Evolutionary conservation across 345 rosid genomes (phyloP).

Genomic region (Arabidopsis arenosa): DNA sequence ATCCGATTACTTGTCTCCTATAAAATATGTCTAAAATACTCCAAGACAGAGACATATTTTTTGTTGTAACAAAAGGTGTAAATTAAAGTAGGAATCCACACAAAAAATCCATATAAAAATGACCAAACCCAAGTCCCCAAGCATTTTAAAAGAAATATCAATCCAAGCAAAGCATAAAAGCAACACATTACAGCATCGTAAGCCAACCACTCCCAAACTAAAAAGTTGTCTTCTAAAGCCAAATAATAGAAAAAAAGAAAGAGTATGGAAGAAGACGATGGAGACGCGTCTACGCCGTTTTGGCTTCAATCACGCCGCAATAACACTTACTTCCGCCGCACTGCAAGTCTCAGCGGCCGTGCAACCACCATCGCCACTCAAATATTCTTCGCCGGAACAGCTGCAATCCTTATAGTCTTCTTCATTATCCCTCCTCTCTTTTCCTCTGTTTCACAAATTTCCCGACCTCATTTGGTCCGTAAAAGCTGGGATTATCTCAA

Average conservation of each 20-base stretch:
- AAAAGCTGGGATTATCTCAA: slow-evolving; percentile 82
- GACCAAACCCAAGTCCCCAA: slow-evolving; percentile 21
- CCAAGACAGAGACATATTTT: slow-evolving; percentile 30
- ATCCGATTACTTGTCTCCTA: background rate
- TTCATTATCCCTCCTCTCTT: slow-evolving; percentile 57
- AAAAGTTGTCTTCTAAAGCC: slow-evolving; percentile 4
- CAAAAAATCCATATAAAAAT: background rate
- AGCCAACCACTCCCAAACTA: slow-evolving; percentile 29
- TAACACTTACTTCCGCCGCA: slow-evolving; percentile 47
- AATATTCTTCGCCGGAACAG: slow-evolving; percentile 54
- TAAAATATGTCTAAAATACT: background rate
- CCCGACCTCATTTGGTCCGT: slow-evolving; percentile 65
- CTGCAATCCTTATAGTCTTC: slow-evolving; percentile 50
- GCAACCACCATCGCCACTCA: slow-evolving; percentile 43
- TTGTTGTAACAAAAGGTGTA: slow-evolving; percentile 12
- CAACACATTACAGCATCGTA: slow-evolving; percentile 26
- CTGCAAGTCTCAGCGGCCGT: slow-evolving; percentile 34
- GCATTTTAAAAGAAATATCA: slow-evolving; percentile 9
- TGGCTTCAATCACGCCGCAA: slow-evolving; percentile 64
- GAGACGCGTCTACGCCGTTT: slow-evolving; percentile 64
- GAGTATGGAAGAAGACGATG: slow-evolving; percentile 61
- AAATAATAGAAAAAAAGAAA: background rate
- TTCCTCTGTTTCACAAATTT: slow-evolving; percentile 60
- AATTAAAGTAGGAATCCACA: slow-evolving; percentile 13
- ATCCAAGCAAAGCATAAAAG: slow-evolving; percentile 37